Conservation (phyloP, 176 grass and related monocot species). For the Aegilops speltoides region DNA sequence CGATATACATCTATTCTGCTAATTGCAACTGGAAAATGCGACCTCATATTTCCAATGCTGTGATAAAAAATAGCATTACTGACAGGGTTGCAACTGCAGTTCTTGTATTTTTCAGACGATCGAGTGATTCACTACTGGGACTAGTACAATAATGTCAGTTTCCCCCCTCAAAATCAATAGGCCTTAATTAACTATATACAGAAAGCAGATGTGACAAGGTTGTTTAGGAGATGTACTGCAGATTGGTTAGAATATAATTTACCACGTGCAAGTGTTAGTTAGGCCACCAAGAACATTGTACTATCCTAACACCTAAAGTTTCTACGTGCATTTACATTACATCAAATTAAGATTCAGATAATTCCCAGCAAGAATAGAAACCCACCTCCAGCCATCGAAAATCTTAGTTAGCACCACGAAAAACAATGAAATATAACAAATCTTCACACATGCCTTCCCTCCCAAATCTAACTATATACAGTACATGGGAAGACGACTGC, state of each 20-base stretch:
- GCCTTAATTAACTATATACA: conserved; percentile 6
- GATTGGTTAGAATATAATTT: background rate
- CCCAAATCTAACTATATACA: background rate
- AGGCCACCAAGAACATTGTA: background rate
- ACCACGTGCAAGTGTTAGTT: background rate
- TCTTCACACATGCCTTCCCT: background rate
- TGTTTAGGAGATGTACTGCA: too few species aligned
- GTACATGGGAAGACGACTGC: background rate
- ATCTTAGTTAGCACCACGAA: background rate
- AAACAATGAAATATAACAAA: background rate
- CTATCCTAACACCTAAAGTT: conserved; percentile 5
- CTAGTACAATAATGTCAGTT: background rate
- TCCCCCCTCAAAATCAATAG: background rate
- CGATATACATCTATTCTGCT: background rate
- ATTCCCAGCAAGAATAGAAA: conserved; percentile 8
- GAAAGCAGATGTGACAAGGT: conserved; percentile 1
- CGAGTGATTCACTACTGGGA: background rate
- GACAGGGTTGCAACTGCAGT: background rate
- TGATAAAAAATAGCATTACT: background rate
- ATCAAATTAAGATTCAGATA: background rate
- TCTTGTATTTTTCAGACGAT: background rate
- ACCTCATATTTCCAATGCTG: background rate
- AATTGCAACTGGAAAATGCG: background rate
- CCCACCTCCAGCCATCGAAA: background rate
- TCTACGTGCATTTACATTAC: background rate